Conservation (phyloP, 352 stramenopile genomes). For the Saprolegnia parasitica region DNA sequence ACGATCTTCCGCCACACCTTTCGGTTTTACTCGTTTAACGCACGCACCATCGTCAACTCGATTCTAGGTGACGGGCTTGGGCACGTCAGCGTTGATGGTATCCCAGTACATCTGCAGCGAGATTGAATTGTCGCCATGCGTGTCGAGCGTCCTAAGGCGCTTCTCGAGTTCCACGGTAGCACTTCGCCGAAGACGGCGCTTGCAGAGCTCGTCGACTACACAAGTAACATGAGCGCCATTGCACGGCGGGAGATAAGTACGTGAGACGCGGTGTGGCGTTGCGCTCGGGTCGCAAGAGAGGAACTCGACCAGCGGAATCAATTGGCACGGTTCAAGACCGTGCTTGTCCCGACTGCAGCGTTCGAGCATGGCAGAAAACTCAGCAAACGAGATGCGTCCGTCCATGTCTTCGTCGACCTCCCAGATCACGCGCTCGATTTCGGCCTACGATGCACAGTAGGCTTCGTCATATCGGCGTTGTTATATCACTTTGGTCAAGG, state of each 20-base stretch:
- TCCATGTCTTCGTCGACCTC: conserved; percentile 95
- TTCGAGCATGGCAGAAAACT: conserved; percentile 91
- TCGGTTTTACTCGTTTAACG: too few species aligned
- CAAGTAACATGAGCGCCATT: too few species aligned
- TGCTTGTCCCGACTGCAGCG: conserved; percentile 88
- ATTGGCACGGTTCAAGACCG: conserved; percentile 88
- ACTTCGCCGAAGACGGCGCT: too few species aligned
- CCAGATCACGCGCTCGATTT: conserved; percentile 96
- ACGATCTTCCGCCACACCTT: neutral
- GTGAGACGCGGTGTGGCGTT: conserved; percentile 47
- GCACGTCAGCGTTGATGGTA: conserved; percentile 14
- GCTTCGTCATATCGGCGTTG: neutral
- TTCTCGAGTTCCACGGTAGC: neutral
- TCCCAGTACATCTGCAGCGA: conserved; percentile 25
- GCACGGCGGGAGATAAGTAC: neutral
- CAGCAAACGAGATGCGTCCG: conserved; percentile 85
- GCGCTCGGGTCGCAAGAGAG: conserved; percentile 90
- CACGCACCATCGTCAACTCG: neutral
- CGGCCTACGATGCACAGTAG: conserved; percentile 39
- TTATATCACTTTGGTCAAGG: conserved; percentile 16
- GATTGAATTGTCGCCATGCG: neutral
- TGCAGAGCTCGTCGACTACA: too few species aligned
- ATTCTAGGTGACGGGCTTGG: neutral
- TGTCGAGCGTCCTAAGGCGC: neutral
- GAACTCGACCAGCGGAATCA: conserved; percentile 94